Evolutionary conservation across 768 basidiomycete species (phyloP), one percentile per base, ranked within the genome.

Genomic region (Pleurotus cornucopiae): DNA sequence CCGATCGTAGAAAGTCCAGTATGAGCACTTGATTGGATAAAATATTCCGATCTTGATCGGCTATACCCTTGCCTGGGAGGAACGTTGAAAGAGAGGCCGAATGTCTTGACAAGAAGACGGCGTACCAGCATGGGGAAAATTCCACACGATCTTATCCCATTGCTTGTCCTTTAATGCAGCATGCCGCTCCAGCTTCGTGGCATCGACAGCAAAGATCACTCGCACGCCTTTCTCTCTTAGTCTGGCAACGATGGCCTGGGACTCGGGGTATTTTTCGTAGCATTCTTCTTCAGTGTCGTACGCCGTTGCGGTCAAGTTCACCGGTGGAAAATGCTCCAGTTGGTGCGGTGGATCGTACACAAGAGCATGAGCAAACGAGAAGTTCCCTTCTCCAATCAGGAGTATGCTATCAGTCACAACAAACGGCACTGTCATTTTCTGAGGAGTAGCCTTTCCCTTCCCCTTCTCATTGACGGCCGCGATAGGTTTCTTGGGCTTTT

Each of bases 121-220:
- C 83, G 60, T 64, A 91, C 95, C 95, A 64, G 89, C 89, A 73
- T 98, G 96, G 57, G 96, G 96, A 67, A 98, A 98, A 68, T 98
- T 97, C 87, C 93, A 98, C 5, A 91, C 83, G 56, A 98, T 80
- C 58, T 81, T 82, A 69, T 93, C 88, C 81, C 88, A 89, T 54
- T 71, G 79, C 59, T 75, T 72, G 40, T 81, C 82, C 59, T 84
- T 89, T 46, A 95, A 68, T 5, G 68, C 65, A 5, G 78, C 57
- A 39, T 74, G 69, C 58, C 78, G 88, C 54, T 86, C 86, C 34
- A 98, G 70, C 55, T 74, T 79, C 5, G 86, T 88, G n/a, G 87
- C 96, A 66, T 98, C 96, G 16, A 97, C 79, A 5, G 77, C 79
- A 67, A 97, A 98, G 11, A 91, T 65, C 6, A 97, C 83, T 46